Evolutionary conservation across 768 basidiomycete genomes (phyloP).

Genomic region (Tubosaeta sp.): DNA sequence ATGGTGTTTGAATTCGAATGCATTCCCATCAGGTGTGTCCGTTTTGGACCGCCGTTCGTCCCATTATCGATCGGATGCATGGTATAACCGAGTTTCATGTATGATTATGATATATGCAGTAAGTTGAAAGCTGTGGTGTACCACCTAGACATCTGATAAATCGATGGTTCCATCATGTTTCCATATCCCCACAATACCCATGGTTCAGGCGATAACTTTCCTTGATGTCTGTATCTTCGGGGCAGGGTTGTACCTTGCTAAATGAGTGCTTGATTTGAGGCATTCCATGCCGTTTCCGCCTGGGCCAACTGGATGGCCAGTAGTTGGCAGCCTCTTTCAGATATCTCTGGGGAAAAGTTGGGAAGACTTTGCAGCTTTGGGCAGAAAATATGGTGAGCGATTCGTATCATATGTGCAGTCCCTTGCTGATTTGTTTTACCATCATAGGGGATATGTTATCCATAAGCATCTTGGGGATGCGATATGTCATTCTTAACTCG

Average conservation of each 20-base stretch:
- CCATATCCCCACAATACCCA: neutral
- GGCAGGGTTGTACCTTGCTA: slow-evolving; percentile 8
- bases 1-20: too few relatives aligned
- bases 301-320: slow-evolving; percentile 20
- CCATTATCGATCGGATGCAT: too few relatives aligned
- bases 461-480: slow-evolving; percentile 37
- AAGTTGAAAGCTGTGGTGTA: too few relatives aligned
- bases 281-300: slow-evolving; percentile 1
- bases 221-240: slow-evolving; percentile 15
- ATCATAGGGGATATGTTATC: slow-evolving; percentile 19
- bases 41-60: too few relatives aligned
- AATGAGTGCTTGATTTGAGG: neutral
- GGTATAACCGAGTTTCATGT: too few relatives aligned
- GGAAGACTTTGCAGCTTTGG: slow-evolving; percentile 51
- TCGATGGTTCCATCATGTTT: too few relatives aligned
- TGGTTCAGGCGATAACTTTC: neutral
- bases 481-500: slow-evolving; percentile 49
- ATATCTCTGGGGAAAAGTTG: slow-evolving; percentile 49
- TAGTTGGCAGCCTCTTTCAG: slow-evolving; percentile 52
- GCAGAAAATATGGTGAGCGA: slow-evolving; percentile 46
- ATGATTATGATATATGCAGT: too few relatives aligned
- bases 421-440: slow-evolving; percentile 5
- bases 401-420: neutral
- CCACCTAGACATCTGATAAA: too few relatives aligned
- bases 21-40: too few relatives aligned